Percentiles rank a stretch among this genome's conserved stretches.
Conservation (phyloP, 75 land plant species). For the Sequoia sempervirens region DNA sequence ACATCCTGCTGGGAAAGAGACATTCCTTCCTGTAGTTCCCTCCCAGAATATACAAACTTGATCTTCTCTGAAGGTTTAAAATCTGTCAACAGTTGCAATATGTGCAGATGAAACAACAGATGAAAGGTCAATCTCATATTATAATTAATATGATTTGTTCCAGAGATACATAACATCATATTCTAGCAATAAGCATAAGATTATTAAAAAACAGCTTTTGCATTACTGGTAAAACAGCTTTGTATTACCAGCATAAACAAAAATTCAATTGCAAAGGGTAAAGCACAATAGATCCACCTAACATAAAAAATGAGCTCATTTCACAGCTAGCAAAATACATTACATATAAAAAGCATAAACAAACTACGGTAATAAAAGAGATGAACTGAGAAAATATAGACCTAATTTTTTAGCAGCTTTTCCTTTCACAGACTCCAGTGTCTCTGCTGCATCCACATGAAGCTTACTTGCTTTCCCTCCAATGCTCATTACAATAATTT, state of each 20-base stretch:
- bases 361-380: background rate
- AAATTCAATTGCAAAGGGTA: background rate
- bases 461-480: slow-evolving; percentile 91
- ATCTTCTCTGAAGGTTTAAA: slow-evolving; percentile 74
- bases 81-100: slow-evolving; percentile 36
- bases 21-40: slow-evolving; percentile 68
- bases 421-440: slow-evolving; percentile 57
- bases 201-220: background rate
- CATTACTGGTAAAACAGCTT: background rate
- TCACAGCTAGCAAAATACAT: background rate
- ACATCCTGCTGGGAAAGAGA: slow-evolving; percentile 81
- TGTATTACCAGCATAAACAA: background rate
- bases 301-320: background rate
- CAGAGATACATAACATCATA: background rate
- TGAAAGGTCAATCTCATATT: background rate
- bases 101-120: too few species aligned
- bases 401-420: slow-evolving; percentile 93
- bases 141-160: background rate
- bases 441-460: slow-evolving; percentile 85
- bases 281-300: background rate
- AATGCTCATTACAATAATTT: slow-evolving; percentile 77
- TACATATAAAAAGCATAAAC: background rate
- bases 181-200: background rate
- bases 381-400: slow-evolving; percentile 19
- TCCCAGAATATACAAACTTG: slow-evolving; percentile 70